Percentiles rank a stretch among this genome's conserved stretches.
Evolutionary conservation across 129 eudicot genomes (phyloP).

Genomic region (Lactuca saligna): DNA sequence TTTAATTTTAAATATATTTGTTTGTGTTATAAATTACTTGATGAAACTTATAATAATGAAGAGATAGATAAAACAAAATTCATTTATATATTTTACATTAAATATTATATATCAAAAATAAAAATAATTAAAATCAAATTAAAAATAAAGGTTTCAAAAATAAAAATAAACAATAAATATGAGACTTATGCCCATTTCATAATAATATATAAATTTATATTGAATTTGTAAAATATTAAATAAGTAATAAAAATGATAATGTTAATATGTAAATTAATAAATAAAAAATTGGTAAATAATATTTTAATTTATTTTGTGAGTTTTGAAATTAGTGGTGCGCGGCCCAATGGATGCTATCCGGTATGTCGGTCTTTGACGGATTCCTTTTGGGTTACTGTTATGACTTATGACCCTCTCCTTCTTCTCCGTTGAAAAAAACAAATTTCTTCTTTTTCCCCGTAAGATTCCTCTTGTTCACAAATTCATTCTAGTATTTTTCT

Average conservation of each 20-base stretch:
- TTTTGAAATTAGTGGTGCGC: slow-evolving; percentile 5
- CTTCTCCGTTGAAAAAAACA: slow-evolving; percentile 39
- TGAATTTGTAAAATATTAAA: not conserved
- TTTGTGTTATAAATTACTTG: too few species aligned
- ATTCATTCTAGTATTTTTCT: too few species aligned
- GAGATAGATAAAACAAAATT: too few species aligned
- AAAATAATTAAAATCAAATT: too few species aligned
- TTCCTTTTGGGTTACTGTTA: slow-evolving; percentile 38
- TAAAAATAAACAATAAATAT: too few species aligned
- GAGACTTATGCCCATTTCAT: too few species aligned
- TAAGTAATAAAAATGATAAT: not conserved
- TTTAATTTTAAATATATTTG: too few species aligned
- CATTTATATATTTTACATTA: too few species aligned
- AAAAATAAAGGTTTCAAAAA: too few species aligned
- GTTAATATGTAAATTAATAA: not conserved
- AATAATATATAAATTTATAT: too few species aligned
- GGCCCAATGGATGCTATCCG: slow-evolving; percentile 25
- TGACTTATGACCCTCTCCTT: slow-evolving; percentile 29
- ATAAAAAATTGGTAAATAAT: not conserved
- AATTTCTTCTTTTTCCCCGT: slow-evolving; percentile 42
- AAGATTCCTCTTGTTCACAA: slow-evolving; percentile 27
- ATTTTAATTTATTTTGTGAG: not conserved
- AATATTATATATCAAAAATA: too few species aligned
- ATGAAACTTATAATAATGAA: too few species aligned
- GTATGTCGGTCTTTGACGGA: slow-evolving; percentile 48